Conservation (phyloP, 495 filamentous ascomycete genomes). For the Beverwykella pulmonaria region DNA sequence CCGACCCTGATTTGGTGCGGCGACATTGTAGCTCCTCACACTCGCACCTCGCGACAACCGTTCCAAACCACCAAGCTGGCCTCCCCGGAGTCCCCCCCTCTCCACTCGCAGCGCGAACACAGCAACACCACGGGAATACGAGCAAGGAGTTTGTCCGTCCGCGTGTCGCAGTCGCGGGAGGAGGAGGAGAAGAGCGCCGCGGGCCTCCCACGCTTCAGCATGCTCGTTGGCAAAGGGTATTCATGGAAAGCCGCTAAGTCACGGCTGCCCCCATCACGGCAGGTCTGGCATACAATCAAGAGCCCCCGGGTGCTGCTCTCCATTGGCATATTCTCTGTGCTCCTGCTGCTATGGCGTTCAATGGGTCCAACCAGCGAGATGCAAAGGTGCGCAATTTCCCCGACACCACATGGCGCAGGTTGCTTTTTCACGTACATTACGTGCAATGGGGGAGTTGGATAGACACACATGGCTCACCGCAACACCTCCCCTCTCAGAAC, state of each 20-base stretch:
- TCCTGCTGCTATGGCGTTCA: slow-evolving; percentile 89
- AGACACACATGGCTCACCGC: background rate
- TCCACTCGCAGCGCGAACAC: slow-evolving; percentile 29
- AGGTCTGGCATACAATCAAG: slow-evolving; percentile 74
- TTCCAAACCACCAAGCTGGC: slow-evolving; percentile 25
- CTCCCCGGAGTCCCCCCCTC: slow-evolving; percentile 15
- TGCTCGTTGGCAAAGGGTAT: slow-evolving; percentile 85
- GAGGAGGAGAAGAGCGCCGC: slow-evolving; percentile 21
- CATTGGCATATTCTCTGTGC: slow-evolving; percentile 68
- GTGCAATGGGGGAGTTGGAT: background rate
- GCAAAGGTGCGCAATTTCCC: slow-evolving; percentile 70
- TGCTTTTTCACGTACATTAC: background rate
- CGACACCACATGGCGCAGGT: background rate
- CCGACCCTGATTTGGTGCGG: background rate
- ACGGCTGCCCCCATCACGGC: slow-evolving; percentile 78
- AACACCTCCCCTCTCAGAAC: background rate
- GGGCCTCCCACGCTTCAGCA: slow-evolving; percentile 39
- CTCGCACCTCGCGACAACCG: background rate
- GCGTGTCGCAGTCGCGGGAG: slow-evolving; percentile 20
- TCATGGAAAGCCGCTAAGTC: slow-evolving; percentile 90
- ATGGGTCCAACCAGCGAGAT: slow-evolving; percentile 80
- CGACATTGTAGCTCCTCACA: slow-evolving; percentile 1
- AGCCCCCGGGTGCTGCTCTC: slow-evolving; percentile 78
- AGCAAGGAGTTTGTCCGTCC: slow-evolving; percentile 23
- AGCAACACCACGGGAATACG: slow-evolving; percentile 31